phyloP scores from a whole-genome alignment of 495 filamentous ascomycete genomes.

The Saxophila tyrrhenica region DNA sequence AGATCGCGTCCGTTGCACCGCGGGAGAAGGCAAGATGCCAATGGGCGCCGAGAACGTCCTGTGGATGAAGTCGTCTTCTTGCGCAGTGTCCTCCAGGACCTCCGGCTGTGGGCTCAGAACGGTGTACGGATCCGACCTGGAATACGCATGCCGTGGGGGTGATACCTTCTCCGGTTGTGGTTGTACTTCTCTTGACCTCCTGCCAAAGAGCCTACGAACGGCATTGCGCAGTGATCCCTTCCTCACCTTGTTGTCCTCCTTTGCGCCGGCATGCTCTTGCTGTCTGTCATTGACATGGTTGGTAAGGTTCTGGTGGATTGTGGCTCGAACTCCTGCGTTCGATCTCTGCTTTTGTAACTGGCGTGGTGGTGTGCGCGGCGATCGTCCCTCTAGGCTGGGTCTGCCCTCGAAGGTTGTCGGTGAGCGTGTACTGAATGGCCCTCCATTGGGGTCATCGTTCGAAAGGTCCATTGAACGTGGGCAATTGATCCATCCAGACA shows the following conservation, averaged over 20 bases:
- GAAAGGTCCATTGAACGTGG: constrained; percentile 1
- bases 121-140: constrained; percentile 10
- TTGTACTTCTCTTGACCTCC: constrained; percentile 10
- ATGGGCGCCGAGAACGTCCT: constrained; percentile 17
- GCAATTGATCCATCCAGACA: constrained; percentile 1
- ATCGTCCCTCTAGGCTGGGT: constrained; percentile 6
- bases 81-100: background rate
- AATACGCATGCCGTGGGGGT: constrained; percentile 15
- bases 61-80: constrained; percentile 1
- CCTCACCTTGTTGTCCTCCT: constrained; percentile 4
- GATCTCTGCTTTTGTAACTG: constrained; percentile 17
- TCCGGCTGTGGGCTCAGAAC: background rate
- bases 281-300: background rate
- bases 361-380: background rate
- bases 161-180: background rate
- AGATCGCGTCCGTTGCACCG: constrained; percentile 10
- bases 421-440: constrained; percentile 2
- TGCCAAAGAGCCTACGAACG: constrained; percentile 20
- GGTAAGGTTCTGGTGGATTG: constrained; percentile 4
- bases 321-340: background rate
- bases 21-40: constrained; percentile 4
- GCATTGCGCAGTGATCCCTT: constrained; percentile 21
- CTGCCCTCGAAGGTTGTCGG: constrained; percentile 2
- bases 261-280: background rate
- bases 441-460: background rate